These are phyloP conservation scores for Trichoderma guizhouense DNA, from an alignment of 2,329 filamentous ascomycete species.

Conservation along the genomic window DNA sequence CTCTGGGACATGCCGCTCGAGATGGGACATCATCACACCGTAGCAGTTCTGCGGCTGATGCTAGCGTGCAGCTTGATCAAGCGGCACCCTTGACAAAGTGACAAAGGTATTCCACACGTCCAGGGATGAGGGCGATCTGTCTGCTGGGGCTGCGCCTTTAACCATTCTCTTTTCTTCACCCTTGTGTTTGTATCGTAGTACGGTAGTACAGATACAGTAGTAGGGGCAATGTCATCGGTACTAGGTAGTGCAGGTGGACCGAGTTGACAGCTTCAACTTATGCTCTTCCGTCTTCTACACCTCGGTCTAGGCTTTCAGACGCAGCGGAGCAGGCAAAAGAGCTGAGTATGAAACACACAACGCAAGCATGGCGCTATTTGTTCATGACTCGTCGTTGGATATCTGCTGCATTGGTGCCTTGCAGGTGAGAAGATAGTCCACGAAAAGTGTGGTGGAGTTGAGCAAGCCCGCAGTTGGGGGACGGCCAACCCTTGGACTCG, in stretches of 20 bases:
- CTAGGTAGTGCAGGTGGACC: background rate
- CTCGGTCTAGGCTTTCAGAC: background rate
- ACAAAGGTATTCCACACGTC: slow-evolving; percentile 12
- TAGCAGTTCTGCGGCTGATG: slow-evolving; percentile 13
- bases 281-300: background rate
- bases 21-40: slow-evolving; percentile 4
- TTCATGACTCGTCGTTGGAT: background rate
- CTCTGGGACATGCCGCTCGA: background rate
- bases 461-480: background rate
- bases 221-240: background rate
- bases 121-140: slow-evolving; percentile 8
- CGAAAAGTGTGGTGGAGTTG: slow-evolving; percentile 5
- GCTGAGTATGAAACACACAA: background rate
- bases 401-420: background rate
- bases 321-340: background rate
- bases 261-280: background rate
- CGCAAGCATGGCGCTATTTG: background rate
- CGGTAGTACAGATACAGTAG: background rate
- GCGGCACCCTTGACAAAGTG: background rate
- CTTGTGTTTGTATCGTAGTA: background rate
- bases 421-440: background rate
- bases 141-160: background rate
- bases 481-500: background rate
- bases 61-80: slow-evolving; percentile 7
- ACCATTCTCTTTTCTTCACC: background rate